phyloP scores from a whole-genome alignment of 2,329 filamentous ascomycete species.

The Dothideomycetidae sp. region DNA sequence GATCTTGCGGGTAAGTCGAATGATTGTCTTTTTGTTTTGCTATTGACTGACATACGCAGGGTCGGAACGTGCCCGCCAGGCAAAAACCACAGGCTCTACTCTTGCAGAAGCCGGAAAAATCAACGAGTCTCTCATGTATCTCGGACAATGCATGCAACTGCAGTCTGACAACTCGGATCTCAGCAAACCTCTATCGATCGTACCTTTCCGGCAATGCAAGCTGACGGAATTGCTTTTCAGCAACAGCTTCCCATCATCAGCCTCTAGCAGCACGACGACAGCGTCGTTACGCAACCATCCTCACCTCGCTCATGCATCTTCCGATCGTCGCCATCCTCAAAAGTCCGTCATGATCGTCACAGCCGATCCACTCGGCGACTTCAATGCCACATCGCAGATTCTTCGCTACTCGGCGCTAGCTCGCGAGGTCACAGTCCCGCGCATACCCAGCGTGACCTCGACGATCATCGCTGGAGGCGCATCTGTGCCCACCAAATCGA shows the following conservation, averaged over 20 bases:
- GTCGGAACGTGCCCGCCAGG: conserved; percentile 82
- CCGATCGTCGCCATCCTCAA: conserved; percentile 47
- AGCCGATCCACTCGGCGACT: conserved; percentile 82
- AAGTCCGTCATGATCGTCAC: conserved; percentile 94
- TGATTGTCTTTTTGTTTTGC: conserved; percentile 4
- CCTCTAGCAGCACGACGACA: conserved; percentile 22
- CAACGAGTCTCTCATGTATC: conserved; percentile 95
- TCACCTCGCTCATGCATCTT: conserved; percentile 10
- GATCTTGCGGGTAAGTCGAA: conserved; percentile 60
- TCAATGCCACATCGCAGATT: conserved; percentile 93
- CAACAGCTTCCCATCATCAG: conserved; percentile 32
- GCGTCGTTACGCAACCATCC: not conserved
- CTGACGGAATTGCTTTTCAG: conserved; percentile 39
- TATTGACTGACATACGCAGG: conserved; percentile 24
- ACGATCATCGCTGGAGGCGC: conserved; percentile 39
- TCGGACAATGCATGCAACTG: conserved; percentile 92
- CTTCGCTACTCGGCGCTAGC: conserved; percentile 87
- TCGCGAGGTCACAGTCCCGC: conserved; percentile 80
- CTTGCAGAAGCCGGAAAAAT: conserved; percentile 95
- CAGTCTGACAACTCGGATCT: conserved; percentile 61
- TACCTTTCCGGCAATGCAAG: conserved; percentile 53
- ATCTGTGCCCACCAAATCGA: conserved; percentile 15
- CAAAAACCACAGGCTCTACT: conserved; percentile 85
- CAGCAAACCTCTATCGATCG: conserved; percentile 38
- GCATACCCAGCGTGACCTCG: conserved; percentile 67